Percentiles rank a stretch among this genome's conserved stretches.
These are phyloP conservation scores for Vitellaria paradoxa DNA, from an alignment of 179 eudicot genomes.

Conservation along the genomic window DNA sequence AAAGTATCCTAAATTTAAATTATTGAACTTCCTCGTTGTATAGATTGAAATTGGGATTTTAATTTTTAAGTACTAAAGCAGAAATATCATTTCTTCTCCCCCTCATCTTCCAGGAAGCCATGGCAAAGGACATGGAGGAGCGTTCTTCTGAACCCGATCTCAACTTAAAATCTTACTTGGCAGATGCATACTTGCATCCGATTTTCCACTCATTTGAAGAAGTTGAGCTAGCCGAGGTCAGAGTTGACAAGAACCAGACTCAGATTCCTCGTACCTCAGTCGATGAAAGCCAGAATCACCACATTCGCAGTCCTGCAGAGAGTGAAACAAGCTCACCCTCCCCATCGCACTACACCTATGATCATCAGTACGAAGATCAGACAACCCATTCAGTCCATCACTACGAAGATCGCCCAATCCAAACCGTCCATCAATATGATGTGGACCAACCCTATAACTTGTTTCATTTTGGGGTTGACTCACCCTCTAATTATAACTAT, in stretches of 20 bases:
- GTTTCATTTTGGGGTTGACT: conserved; percentile 29
- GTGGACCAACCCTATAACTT: conserved; percentile 11
- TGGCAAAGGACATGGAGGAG: conserved; percentile 70
- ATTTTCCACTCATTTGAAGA: conserved; percentile 76
- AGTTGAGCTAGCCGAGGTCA: conserved; percentile 62
- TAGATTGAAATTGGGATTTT: too few relatives aligned
- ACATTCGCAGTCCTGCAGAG: conserved; percentile 27
- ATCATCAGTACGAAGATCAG: conserved; percentile 14
- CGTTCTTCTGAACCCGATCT: conserved; percentile 41
- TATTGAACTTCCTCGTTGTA: too few relatives aligned
- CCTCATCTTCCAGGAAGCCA: conserved; percentile 60
- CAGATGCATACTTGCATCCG: conserved; percentile 90
- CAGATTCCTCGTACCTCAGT: conserved; percentile 27
- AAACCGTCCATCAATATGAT: conserved; percentile 14
- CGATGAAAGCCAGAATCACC: conserved; percentile 11
- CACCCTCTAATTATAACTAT: conserved; percentile 16
- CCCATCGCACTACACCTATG: conserved; percentile 9
- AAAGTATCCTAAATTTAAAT: too few relatives aligned
- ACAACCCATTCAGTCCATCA: conserved; percentile 16
- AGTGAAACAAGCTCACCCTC: conserved; percentile 25
- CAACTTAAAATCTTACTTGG: conserved; percentile 52
- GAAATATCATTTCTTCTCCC: not conserved
- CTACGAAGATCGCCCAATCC: conserved; percentile 14
- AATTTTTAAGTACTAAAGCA: not conserved
- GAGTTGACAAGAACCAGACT: conserved; percentile 43